Evolutionary conservation across 2,329 filamentous ascomycete genomes (phyloP), one percentile per base, ranked within the genome.

Genomic region (Tetracladium maxilliforme): DNA sequence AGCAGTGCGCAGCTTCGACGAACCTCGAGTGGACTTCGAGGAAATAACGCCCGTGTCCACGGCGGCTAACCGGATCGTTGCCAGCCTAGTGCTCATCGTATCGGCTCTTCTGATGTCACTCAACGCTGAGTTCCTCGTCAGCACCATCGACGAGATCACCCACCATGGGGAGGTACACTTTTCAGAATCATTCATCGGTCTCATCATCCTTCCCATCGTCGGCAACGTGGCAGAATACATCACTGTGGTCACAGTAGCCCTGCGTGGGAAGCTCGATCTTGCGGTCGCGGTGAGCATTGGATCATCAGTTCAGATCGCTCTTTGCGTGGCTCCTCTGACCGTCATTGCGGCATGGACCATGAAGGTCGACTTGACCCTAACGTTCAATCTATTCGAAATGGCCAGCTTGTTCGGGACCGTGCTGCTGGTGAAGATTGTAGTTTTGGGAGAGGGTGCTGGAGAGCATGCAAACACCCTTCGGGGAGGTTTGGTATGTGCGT

Each of bases 231-330:
- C 78, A 10, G 79, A 86, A 52, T 79, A 86, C 55, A 76, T 79
- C 12, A 84, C 79, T 1, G 79, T 79, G 6, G 77, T 86, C 27
- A 80, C 71, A 1, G 79, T 86, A 2, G 79, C 80, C 6, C 64
- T 38, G 83, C 66, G 84, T 58, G 81, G 84, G 51, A 86, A 86
- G 52, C 83, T 84, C 75, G 80, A 86, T 41, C 55, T 86, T 7
- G 74, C 79, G 4, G 84, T 86, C 34, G 79, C 78, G 42, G 77
- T 86, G 8, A 79, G 78, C 9, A 74, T 86, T 17, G 79, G 80
- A 15, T 80, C 72, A 8, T 80, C 73, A 38, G 86, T 87, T 50
- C 79, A 86, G 49, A 81, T 86, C 23, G 70, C 79, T 2, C 62
- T 86, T 15, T 83, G 86, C 45, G 62, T 86, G 25, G 82, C 81